phyloP scores from a whole-genome alignment of 352 stramenopile genomes.

The Globisporangium megalacanthum region DNA sequence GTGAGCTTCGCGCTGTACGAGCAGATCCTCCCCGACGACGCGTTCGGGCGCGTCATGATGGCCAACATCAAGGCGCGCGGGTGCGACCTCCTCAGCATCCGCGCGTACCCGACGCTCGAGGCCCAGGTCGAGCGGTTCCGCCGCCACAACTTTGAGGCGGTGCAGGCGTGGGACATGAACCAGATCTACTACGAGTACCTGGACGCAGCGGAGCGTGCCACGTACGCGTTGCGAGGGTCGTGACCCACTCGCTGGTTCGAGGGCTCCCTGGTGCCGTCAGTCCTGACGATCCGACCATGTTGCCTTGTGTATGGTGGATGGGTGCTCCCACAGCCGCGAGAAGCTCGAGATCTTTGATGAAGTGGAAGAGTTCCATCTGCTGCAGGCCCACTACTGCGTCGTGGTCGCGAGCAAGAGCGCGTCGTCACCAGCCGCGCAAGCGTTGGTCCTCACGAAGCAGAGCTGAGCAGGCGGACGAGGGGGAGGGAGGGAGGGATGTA shows the following conservation, averaged over 20 bases:
- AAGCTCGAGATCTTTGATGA: conserved; percentile 91
- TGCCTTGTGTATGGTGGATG: neutral
- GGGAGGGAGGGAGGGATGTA: neutral
- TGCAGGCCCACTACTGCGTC: conserved; percentile 90
- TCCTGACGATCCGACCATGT: neutral
- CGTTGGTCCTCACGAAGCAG: conserved; percentile 20
- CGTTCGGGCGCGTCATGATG: conserved; percentile 90
- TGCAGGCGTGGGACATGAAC: conserved; percentile 89
- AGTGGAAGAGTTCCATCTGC: conserved; percentile 89
- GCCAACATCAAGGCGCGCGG: conserved; percentile 87
- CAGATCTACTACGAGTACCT: conserved; percentile 90
- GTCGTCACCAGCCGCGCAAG: conserved; percentile 21
- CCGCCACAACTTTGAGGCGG: conserved; percentile 54
- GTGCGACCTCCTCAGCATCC: conserved; percentile 84
- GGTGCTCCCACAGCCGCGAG: conserved; percentile 44
- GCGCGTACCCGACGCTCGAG: conserved; percentile 66
- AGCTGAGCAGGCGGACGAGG: neutral
- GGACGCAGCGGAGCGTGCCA: conserved; percentile 46
- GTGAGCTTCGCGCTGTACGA: conserved; percentile 86
- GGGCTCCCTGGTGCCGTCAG: too few relatives aligned
- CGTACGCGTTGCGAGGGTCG: conserved; percentile 29
- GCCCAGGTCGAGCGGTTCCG: conserved; percentile 75
- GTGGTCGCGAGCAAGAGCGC: conserved; percentile 65
- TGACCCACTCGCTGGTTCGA: neutral
- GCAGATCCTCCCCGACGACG: conserved; percentile 87